Evolutionary conservation across 2,329 filamentous ascomycete genomes (phyloP).

Genomic region (Paecilomyces fulvus): DNA sequence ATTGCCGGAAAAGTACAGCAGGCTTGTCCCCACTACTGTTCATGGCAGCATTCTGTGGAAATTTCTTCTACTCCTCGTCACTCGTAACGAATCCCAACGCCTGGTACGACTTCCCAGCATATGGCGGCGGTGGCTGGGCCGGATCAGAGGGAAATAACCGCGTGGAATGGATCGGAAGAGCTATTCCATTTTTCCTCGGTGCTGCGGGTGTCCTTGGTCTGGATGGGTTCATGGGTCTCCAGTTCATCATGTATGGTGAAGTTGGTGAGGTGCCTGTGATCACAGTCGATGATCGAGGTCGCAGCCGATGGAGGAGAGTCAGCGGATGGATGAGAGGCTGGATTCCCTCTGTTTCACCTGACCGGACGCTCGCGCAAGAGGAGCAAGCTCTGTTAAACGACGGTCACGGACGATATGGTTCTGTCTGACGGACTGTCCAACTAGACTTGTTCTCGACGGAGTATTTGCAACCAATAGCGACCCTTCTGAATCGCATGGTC

Average conservation of each 20-base stretch:
- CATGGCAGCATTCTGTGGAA: constrained; percentile 58
- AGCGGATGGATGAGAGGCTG: constrained; percentile 60
- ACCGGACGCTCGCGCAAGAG: constrained; percentile 4
- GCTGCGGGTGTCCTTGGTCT: constrained; percentile 56
- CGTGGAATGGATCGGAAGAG: constrained; percentile 48
- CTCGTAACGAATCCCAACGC: constrained; percentile 56
- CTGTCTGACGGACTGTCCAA: not conserved
- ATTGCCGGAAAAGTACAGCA: constrained; percentile 52
- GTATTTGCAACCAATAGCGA: not conserved
- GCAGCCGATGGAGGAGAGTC: constrained; percentile 47
- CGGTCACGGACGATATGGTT: not conserved
- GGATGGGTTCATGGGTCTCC: constrained; percentile 54
- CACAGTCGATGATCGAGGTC: constrained; percentile 38
- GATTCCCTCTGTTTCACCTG: constrained; percentile 45
- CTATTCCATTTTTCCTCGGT: constrained; percentile 57
- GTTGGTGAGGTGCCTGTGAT: constrained; percentile 36
- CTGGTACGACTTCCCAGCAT: constrained; percentile 49
- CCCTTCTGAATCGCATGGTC: not conserved
- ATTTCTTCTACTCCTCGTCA: constrained; percentile 58
- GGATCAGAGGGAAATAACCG: constrained; percentile 47
- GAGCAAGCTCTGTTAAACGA: not conserved
- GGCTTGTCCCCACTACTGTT: constrained; percentile 57
- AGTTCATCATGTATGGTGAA: constrained; percentile 54
- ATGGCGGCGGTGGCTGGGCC: constrained; percentile 54
- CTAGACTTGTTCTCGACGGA: not conserved